Percentiles rank a stretch among this genome's conserved stretches.
Conservation (phyloP, 768 basidiomycete genomes). For the Russula sp. region DNA sequence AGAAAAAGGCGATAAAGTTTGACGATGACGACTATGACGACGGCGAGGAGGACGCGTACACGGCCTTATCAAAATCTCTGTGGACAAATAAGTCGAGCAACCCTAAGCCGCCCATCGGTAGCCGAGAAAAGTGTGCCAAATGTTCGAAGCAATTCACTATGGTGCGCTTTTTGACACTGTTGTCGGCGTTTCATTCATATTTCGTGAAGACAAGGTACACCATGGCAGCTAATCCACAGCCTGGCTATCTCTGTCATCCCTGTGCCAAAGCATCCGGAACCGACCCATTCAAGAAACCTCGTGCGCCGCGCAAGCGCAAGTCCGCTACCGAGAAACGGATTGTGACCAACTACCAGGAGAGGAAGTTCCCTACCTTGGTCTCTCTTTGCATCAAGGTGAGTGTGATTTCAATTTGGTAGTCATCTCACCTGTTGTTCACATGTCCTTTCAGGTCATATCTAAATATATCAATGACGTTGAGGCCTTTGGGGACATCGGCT, state of each 20-base stretch:
- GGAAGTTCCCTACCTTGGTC: slow-evolving; percentile 62
- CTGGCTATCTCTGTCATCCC: slow-evolving; percentile 77
- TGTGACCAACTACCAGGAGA: slow-evolving; percentile 64
- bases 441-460: slow-evolving; percentile 61
- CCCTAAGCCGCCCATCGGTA: slow-evolving; percentile 64
- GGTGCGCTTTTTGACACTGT: slow-evolving; percentile 41
- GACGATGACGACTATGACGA: slow-evolving; percentile 41
- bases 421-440: not conserved
- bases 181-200: not conserved
- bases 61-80: slow-evolving; percentile 48
- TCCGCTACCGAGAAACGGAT: slow-evolving; percentile 59
- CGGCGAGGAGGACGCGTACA: slow-evolving; percentile 64
- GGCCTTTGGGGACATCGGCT: slow-evolving; percentile 80
- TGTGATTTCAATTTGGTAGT: not conserved
- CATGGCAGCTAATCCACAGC: slow-evolving; percentile 58
- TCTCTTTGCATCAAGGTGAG: slow-evolving; percentile 75
- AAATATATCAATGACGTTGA: slow-evolving; percentile 87
- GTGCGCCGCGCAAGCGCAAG: slow-evolving; percentile 55
- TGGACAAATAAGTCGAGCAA: slow-evolving; percentile 34
- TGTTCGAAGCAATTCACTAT: slow-evolving; percentile 86
- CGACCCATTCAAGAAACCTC: slow-evolving; percentile 83
- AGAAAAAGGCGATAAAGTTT: slow-evolving; percentile 31
- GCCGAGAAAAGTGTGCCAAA: slow-evolving; percentile 71
- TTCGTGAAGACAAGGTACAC: slow-evolving; percentile 79
- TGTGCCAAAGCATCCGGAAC: slow-evolving; percentile 75